phyloP scores from a whole-genome alignment of 1,139 yeast species.

The Geotrichum reessii region DNA sequence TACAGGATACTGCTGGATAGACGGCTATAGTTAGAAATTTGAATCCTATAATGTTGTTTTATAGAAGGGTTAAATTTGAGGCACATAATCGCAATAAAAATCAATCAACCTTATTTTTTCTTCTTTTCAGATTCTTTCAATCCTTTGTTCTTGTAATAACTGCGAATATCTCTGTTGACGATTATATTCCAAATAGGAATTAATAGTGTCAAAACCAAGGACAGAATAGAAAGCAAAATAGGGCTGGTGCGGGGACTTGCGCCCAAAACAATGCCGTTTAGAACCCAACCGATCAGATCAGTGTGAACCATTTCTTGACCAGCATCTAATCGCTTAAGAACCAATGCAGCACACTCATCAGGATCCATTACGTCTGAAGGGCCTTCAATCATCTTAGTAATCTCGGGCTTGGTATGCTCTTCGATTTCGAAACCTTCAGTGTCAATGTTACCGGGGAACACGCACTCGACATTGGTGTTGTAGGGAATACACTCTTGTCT shows the following conservation, averaged over 20 bases:
- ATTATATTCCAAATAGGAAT: conserved; percentile 58
- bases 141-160: conserved; percentile 41
- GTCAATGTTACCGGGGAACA: conserved; percentile 83
- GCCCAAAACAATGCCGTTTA: conserved; percentile 66
- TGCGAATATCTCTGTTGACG: conserved; percentile 51
- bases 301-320: conserved; percentile 79
- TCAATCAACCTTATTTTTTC: neutral
- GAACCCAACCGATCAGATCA: conserved; percentile 79
- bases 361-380: conserved; percentile 66
- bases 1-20: no score
- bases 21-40: neutral
- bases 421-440: conserved; percentile 86
- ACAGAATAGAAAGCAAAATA: conserved; percentile 37
- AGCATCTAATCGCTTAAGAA: conserved; percentile 50
- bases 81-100: neutral
- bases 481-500: conserved; percentile 76
- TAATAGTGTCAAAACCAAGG: conserved; percentile 49
- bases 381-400: conserved; percentile 81
- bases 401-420: conserved; percentile 76
- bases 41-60: neutral
- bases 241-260: conserved; percentile 60
- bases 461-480: conserved; percentile 49
- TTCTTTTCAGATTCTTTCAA: conserved; percentile 2
- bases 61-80: neutral
- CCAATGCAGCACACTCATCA: conserved; percentile 57